Base-by-base conservation (phyloP, 345 rosid genomes). In the Microcos paniculata region DNA sequence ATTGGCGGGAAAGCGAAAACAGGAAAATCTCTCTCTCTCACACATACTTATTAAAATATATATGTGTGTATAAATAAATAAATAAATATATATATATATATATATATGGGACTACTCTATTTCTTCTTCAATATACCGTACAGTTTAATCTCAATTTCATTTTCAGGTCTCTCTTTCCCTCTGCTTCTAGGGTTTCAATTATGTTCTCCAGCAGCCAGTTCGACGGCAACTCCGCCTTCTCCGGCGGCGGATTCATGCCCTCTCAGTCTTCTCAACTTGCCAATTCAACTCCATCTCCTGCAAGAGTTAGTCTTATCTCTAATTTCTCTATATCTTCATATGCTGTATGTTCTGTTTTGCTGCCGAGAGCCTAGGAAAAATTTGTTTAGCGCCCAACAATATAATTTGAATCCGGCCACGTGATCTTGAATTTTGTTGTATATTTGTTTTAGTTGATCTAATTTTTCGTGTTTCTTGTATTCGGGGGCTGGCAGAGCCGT, bases 131-230 rank as follows among this genome's bases (percentile, higher is more conserved):
- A 35, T 2, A 4, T 3, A 7, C 40, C 40, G 57, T 52, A n/a
- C 57, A 18, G 6, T n/a, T 21, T 21, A 0, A 7, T 11, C 31
- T 46, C 46, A 38, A 11, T 48, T 70, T 62, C 24, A 55, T 10
- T 3, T 31, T 13, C 30, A 49, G 4, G 11, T 40, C 21, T 11
- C 4, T 24, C 16, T 2, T 13, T 11, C 4, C 42, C 16, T 53
- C 40, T 11, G 16, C 42, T 6, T 56, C 12, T 30, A 63, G 66
- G 57, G 63, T 77, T 76, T 70, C 80, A 62, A 72, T 52, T 23
- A 94, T 94, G 97, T 91, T 86, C 72, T 86, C 92, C 43, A 82
- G 84, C 86, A 88, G 90, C 84, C 97, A 90, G 69, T 86, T 89
- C 79, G 99, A 93, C 33, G 74, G 85, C 45, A 62, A 72, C 8